phyloP scores from a whole-genome alignment of 192 early-diverging fungal genomes.

The Gaertneriomyces semiglobifer region DNA sequence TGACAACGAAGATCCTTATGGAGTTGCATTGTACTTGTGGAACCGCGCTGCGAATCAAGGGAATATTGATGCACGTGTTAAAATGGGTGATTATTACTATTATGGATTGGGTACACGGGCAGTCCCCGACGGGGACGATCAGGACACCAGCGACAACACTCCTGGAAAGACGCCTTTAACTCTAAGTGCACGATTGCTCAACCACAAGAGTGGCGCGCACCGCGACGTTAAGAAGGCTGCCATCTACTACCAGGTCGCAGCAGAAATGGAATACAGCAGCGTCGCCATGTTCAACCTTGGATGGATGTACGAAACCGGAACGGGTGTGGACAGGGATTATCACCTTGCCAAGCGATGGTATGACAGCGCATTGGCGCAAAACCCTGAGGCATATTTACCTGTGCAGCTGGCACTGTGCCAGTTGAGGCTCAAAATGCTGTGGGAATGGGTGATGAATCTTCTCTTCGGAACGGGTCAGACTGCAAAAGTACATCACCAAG shows the following conservation, averaged over 20 bases:
- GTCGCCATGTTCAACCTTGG: constrained; percentile 96
- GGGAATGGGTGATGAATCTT: constrained; percentile 16
- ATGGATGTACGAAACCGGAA: constrained; percentile 92
- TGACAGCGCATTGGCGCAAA: constrained; percentile 73
- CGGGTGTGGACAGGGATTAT: constrained; percentile 86
- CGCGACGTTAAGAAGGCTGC: constrained; percentile 70
- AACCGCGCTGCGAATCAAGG: constrained; percentile 91
- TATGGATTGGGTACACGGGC: constrained; percentile 66
- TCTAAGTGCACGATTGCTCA: background rate
- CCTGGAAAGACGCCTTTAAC: background rate
- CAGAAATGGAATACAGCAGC: constrained; percentile 66
- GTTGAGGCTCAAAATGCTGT: constrained; percentile 49
- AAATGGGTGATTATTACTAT: constrained; percentile 92
- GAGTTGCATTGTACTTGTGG: constrained; percentile 83
- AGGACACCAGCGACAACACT: constrained; percentile 18
- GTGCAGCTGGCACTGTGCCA: constrained; percentile 72
- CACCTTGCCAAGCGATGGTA: constrained; percentile 92
- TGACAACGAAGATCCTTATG: constrained; percentile 35
- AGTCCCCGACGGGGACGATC: constrained; percentile 1
- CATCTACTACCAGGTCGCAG: constrained; percentile 78
- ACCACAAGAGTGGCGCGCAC: background rate
- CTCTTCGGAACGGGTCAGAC: constrained; percentile 46
- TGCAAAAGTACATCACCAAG: constrained; percentile 69
- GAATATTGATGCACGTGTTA: constrained; percentile 83
- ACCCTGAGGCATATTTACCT: constrained; percentile 76